A percentile compares a stretch with the other conserved stretches of the same genome.
These are phyloP conservation scores for Diatrype stigma DNA, from an alignment of 2,329 filamentous ascomycete species.

Conservation along the genomic window DNA sequence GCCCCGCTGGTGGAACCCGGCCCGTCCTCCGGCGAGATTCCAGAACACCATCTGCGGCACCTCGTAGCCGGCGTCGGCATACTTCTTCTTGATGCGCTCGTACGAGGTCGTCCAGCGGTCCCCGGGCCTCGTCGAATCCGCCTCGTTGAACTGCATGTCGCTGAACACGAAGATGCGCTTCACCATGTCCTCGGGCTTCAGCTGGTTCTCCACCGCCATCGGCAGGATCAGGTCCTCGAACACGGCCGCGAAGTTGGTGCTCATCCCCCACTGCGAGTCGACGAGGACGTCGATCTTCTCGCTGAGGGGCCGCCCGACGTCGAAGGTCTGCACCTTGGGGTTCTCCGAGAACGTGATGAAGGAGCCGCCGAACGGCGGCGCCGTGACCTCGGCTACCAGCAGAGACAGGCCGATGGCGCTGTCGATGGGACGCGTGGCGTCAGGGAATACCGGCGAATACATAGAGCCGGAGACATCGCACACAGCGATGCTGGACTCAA, in stretches of 20 bases:
- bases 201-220: constrained; percentile 44
- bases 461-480: constrained; percentile 57
- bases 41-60: constrained; percentile 58
- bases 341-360: constrained; percentile 50
- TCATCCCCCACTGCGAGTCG: constrained; percentile 33
- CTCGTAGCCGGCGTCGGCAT: constrained; percentile 47
- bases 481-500: constrained; percentile 51
- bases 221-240: constrained; percentile 52
- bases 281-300: constrained; percentile 36
- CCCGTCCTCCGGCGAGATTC: constrained; percentile 47
- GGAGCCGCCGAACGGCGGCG: constrained; percentile 47
- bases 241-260: constrained; percentile 50
- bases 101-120: constrained; percentile 41
- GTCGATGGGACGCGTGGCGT: constrained; percentile 48
- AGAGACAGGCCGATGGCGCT: constrained; percentile 53
- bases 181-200: constrained; percentile 55
- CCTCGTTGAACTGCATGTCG: constrained; percentile 56
- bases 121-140: constrained; percentile 15
- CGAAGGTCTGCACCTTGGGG: constrained; percentile 38
- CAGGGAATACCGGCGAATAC: constrained; percentile 32
- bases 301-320: constrained; percentile 32
- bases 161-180: constrained; percentile 58
- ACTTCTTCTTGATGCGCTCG: constrained; percentile 44
- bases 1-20: no score
- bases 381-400: constrained; percentile 48